phyloP scores from a whole-genome alignment of 2,329 filamentous ascomycete genomes.

The Neofusicoccum umdonicola region DNA sequence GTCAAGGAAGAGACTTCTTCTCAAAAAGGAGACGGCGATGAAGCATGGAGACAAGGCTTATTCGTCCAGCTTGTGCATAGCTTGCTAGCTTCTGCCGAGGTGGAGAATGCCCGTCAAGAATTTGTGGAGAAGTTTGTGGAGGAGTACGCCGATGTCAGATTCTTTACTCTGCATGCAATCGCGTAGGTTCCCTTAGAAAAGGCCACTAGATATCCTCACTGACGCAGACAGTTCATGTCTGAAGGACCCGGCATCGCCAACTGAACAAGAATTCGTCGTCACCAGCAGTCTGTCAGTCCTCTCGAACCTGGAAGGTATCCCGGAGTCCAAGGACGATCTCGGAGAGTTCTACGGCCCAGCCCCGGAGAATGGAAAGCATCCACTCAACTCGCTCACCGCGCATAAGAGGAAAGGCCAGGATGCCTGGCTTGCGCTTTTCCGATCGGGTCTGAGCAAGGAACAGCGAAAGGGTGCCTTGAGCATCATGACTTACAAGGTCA shows the following conservation, averaged over 20 bases:
- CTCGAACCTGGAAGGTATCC: slow-evolving; percentile 67
- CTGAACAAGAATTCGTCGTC: slow-evolving; percentile 43
- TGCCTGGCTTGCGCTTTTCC: slow-evolving; percentile 79
- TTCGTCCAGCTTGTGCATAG: slow-evolving; percentile 64
- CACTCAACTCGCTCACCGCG: slow-evolving; percentile 57
- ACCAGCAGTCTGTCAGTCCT: slow-evolving; percentile 59
- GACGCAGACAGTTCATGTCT: background rate
- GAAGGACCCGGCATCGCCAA: background rate
- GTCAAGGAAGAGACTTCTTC: slow-evolving; percentile 74
- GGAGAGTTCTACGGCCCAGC: slow-evolving; percentile 65
- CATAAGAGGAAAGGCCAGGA: slow-evolving; percentile 81
- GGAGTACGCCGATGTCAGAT: slow-evolving; percentile 80
- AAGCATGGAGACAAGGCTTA: slow-evolving; percentile 67
- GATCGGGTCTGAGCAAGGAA: slow-evolving; percentile 62
- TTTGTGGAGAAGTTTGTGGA: slow-evolving; percentile 78
- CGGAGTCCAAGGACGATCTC: slow-evolving; percentile 64
- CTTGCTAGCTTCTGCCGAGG: slow-evolving; percentile 58
- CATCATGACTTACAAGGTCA: slow-evolving; percentile 73
- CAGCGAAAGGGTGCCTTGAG: slow-evolving; percentile 78
- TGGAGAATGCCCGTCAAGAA: slow-evolving; percentile 62
- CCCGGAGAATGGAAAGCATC: slow-evolving; percentile 66
- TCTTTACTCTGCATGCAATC: slow-evolving; percentile 73
- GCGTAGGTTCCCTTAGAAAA: slow-evolving; percentile 53
- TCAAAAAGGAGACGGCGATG: slow-evolving; percentile 59
- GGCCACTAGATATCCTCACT: background rate